Evolutionary conservation across 2,329 filamentous ascomycete genomes (phyloP).

Genomic region (Orbilia oligospora): DNA sequence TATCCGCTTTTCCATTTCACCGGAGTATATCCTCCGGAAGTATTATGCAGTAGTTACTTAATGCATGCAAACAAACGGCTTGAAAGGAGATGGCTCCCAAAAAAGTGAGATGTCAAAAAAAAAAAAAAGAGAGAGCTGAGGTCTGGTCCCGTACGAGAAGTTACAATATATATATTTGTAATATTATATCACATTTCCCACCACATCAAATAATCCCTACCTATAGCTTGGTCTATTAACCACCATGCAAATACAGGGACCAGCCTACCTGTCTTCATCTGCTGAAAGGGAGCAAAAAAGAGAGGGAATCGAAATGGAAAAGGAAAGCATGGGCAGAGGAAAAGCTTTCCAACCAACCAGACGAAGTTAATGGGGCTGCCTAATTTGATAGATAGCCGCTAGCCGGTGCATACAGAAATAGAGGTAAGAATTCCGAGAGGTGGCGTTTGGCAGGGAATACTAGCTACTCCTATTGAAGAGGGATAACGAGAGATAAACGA

Average conservation of each 20-base stretch:
- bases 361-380: neutral
- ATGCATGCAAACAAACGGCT: neutral
- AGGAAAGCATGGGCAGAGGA: too few relatives aligned
- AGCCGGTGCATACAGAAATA: neutral
- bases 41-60: neutral
- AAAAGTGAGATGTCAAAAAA: slow-evolving; percentile 1
- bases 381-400: slow-evolving; percentile 2
- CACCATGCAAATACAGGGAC: slow-evolving; percentile 1
- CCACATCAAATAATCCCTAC: slow-evolving; percentile 8
- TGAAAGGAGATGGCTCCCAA: neutral
- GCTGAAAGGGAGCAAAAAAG: neutral
- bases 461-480: too few relatives aligned
- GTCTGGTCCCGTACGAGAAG: slow-evolving; percentile 8
- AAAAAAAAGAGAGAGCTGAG: too few relatives aligned
- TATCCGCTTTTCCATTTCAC: neutral
- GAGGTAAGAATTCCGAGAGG: neutral
- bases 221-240: slow-evolving; percentile 15
- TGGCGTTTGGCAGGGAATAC: neutral
- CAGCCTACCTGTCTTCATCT: neutral
- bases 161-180: neutral
- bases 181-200: slow-evolving; percentile 25
- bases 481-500: slow-evolving; percentile 14
- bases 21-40: neutral
- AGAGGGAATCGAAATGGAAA: slow-evolving; percentile 1
- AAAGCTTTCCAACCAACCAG: slow-evolving; percentile 20